A percentile compares a stretch with the other conserved stretches of the same genome.
These are phyloP conservation scores for bread wheat (Triticum aestivum) DNA, from an alignment of 176 grass and related monocot species.

Conservation along the genomic window IWGSC_CS_RefSeq_v2.1 NC_057797.1:184449962-184450461, in stretches of 20 bases:
- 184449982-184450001: conserved; percentile 85
- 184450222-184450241: conserved; percentile 22
- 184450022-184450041: conserved; percentile 93
- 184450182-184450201: conserved; percentile 39
- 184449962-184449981: conserved; percentile 81
- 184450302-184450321: not conserved
- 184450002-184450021: conserved; percentile 93
- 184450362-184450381: conserved; percentile 40
- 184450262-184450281: not conserved
- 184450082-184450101: conserved; percentile 92
- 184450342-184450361: conserved; percentile 32
- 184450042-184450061: conserved; percentile 88
- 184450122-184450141: conserved; percentile 91
- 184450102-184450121: conserved; percentile 69
- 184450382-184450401: conserved; percentile 37
- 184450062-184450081: conserved; percentile 91
- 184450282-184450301: not conserved
- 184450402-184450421: conserved; percentile 44
- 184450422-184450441: conserved; percentile 34
- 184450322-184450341: conserved; percentile 38
- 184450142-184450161: conserved; percentile 71
- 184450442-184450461: not conserved
- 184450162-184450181: conserved; percentile 64
- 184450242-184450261: conserved; percentile 38
- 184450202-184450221: conserved; percentile 36